Evolutionary conservation across 73 alveolate species (phyloP).

Genomic region (Symbiodinium natans): DNA sequence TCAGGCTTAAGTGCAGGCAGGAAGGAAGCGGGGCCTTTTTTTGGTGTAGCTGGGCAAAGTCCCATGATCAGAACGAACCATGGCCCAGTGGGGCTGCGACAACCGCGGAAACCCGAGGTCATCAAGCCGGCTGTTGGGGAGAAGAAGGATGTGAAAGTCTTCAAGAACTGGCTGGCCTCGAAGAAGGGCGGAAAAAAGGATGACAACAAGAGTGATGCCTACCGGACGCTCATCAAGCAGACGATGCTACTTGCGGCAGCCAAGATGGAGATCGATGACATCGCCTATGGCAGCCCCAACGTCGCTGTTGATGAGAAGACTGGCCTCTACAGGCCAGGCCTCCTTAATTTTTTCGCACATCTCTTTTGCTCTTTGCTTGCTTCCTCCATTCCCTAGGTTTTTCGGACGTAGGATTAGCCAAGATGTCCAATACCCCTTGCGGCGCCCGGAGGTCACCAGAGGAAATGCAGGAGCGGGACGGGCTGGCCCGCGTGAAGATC

Average conservation of each 20-base stretch:
- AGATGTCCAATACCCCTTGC: background rate
- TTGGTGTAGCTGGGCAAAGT: slow-evolving; percentile 43
- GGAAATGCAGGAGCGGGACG: slow-evolving; percentile 41
- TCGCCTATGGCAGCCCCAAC: slow-evolving; percentile 59
- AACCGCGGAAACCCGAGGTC: slow-evolving; percentile 42
- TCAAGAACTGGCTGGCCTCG: slow-evolving; percentile 31
- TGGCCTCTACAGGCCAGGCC: slow-evolving; percentile 34
- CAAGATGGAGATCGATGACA: slow-evolving; percentile 75
- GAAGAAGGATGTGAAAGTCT: slow-evolving; percentile 40
- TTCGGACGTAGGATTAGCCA: background rate
- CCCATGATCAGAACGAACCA: slow-evolving; percentile 78
- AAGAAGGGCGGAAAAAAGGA: background rate
- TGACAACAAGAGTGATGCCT: background rate
- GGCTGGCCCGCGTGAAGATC: slow-evolving; percentile 53
- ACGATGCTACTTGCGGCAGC: slow-evolving; percentile 84
- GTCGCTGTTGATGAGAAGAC: slow-evolving; percentile 75
- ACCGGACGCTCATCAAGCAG: slow-evolving; percentile 49
- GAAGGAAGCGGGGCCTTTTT: background rate
- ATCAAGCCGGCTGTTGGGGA: slow-evolving; percentile 60
- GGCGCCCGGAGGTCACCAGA: background rate
- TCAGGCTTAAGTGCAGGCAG: background rate
- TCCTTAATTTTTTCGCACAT: background rate
- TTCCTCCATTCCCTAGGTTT: background rate
- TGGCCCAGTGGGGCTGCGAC: slow-evolving; percentile 79
- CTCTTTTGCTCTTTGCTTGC: background rate